Evolutionary conservation across 2,329 filamentous ascomycete species (phyloP), one percentile per base, ranked within the genome.

Genomic region (Talaromyces amestolkiae): DNA sequence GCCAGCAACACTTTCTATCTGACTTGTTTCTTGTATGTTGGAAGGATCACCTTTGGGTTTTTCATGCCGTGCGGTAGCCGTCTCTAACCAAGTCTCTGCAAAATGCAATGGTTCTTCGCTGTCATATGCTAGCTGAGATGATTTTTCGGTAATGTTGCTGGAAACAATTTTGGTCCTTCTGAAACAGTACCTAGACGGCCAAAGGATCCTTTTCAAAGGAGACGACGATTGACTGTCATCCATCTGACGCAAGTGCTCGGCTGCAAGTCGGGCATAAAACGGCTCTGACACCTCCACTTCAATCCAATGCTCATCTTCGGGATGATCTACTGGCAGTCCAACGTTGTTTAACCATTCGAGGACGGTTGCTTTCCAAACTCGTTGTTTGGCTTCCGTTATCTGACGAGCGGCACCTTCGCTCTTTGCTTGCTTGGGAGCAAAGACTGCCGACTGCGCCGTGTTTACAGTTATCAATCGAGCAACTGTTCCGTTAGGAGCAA

Each of bases 151-250:
- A 67, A 62, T 11, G 17, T 17, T 35, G 13, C 37, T 39, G 24
- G 65, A 59, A 7, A 63, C 59, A 56, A 72, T 68, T n/a, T 68
- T 73, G 49, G 69, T 69, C 58, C 78, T 75, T 64, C 69, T 72
- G 67, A 82, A 82, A 69, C 78, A 81, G 66, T 79, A 77, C 24
- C 73, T 71, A 35, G 78, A 76, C 22, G 80, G 80, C 80, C 80
- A 82, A 60, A 80, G 70, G 61, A 81, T 76, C 27, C 77, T 76
- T 68, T 77, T 80, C 66, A 79, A 71, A 31, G 75, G 72, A 65
- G 76, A 69, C 19, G 70, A 67, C 15, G 74, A 70, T 51, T 71
- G 71, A 61, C 64, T 67, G 65, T 73, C 72, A 56, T 73, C 71
- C 63, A 65, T 71, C 49, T 73, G 68, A 41, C 73, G 69, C 68